Base-by-base conservation (phyloP, 352 stramenopile species). In the Pythium monospermum region DNA sequence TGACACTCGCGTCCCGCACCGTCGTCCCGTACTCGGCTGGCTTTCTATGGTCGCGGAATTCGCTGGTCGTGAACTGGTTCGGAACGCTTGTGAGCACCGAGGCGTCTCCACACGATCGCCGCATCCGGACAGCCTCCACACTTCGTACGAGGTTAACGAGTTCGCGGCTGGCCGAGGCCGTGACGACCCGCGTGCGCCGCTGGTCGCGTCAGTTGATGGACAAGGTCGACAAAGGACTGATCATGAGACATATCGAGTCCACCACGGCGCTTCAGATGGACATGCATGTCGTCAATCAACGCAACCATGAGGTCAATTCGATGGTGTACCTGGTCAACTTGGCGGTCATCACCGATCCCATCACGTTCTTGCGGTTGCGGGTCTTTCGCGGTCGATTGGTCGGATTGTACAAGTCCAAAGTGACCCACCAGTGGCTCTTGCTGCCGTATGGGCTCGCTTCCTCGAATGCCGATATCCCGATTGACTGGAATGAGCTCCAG, bases 321-420 rank as follows among this genome's bases (percentile, higher is more conserved):
- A 33, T 39, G 2, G 28, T 55, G 0, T 58, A 48, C 31, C 36
- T 64, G 16, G 38, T 59, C 3, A 64, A 64, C 37, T 23, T 64
- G 28, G 48, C 57, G 6, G 57, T 25, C 16, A 64, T 64, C 49
- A 64, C 49, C 2, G 57, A 64, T 25, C 49, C 38, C 1, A 22
- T 59, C 38, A 64, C 57, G 19, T 21, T 46, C 4, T 25, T 58
- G 10, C 2, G 32, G 2, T 32, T 64, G 15, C 57, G 57, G 0
- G 2, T 42, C 7, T 18, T 38, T 16, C 5, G 1, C 6, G 36
- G 43, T n/a, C 5, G 13, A 2, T 33, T 21, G 0, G 30, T 64
- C 2, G 49, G 18, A 8, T 5, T 64, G 11, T 58, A 47, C 38
- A 8, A 49, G 22, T 43, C 35, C 16, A 47, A 49, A 42, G 16